Percentiles rank a stretch among this genome's conserved stretches.
Evolutionary conservation across 495 filamentous ascomycete genomes (phyloP).

Genomic region (Talaromyces adpressus): DNA sequence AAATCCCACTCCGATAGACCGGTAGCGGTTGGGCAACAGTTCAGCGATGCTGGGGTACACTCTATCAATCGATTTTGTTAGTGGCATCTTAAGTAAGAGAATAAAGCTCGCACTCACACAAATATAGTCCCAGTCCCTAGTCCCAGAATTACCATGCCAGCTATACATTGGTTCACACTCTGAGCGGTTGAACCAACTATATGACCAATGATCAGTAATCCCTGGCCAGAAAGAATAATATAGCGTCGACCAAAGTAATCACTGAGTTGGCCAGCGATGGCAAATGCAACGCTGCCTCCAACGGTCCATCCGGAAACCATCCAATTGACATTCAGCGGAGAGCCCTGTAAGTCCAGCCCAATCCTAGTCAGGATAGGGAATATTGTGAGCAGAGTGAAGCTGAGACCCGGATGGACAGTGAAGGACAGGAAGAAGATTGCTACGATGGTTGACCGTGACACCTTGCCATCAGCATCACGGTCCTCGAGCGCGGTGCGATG

Average conservation of each 20-base stretch:
- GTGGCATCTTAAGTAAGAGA: not conserved
- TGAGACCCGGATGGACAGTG: conserved; percentile 4
- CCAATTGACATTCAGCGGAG: not conserved
- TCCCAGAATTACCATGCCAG: not conserved
- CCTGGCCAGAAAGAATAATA: conserved; percentile 1
- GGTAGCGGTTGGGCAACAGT: conserved; percentile 10
- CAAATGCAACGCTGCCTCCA: conserved; percentile 2
- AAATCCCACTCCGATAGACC: conserved; percentile 8
- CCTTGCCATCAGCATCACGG: not conserved
- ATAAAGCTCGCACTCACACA: not conserved
- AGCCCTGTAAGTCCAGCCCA: not conserved
- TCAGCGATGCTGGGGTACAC: conserved; percentile 10
- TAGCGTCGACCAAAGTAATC: conserved; percentile 1
- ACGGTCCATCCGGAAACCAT: conserved; percentile 1
- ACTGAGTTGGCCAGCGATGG: conserved; percentile 3
- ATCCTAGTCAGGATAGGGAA: not conserved
- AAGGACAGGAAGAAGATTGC: conserved; percentile 1
- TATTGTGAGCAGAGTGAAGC: not conserved
- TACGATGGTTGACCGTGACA: not conserved
- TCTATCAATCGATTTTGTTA: not conserved
- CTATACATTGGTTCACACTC: conserved; percentile 2
- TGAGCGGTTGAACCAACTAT: not conserved
- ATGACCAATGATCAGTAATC: not conserved
- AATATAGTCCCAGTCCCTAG: conserved; percentile 2
- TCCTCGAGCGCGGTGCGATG: conserved; percentile 5